Base-by-base conservation (phyloP, 768 basidiomycete genomes). In the Coprinellus aureogranulatus region DNA sequence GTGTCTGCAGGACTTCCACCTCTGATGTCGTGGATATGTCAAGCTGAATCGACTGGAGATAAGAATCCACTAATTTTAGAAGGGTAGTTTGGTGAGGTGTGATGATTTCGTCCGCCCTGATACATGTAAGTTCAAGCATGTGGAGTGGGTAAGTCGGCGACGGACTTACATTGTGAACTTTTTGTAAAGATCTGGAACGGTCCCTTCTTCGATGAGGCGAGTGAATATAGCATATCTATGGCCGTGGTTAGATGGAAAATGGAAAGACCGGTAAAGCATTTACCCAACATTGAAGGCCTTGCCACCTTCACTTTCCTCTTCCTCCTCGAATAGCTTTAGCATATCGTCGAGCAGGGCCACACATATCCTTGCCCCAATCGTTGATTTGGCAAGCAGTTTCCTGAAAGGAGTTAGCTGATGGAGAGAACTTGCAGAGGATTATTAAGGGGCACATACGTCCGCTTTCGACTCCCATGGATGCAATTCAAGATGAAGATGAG, bases 61-160 rank as follows among this genome's bases (percentile, higher is more conserved):
- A 88, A 1, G 92, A 89, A 67, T 96, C 94, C 12, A 94, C 75
- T 16, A 96, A 76, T 70, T 94, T 95, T 57, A 97, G 82, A 11
- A 96, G 74, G n/a, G 84, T 89, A 3, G 87, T 92, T 69, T 96
- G 94, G 62, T 89, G 87, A 0, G 93, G 91, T 4, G 90, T 85
- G 40, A 94, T 81, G 12, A 86, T 77, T 72, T 94, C 92, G 46
- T 81, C 84, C 23, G 72, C 59, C 57, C 91, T 91, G 68, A 30
- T 49, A 39, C 30, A 45, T 27, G 23, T 12, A 34, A 48, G 53
- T 50, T n/a, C 40, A 50, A 51, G 41, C 47, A 39, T 4, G 44
- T 39, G 12, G 20, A 37, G 26, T 25, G 46, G 22, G 37, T 40
- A 59, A 18, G 27, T 23, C 44, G 62, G 18, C 28, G 1, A 11